Base-by-base conservation (phyloP, 768 basidiomycete species). In the Megacollybia marginata region DNA sequence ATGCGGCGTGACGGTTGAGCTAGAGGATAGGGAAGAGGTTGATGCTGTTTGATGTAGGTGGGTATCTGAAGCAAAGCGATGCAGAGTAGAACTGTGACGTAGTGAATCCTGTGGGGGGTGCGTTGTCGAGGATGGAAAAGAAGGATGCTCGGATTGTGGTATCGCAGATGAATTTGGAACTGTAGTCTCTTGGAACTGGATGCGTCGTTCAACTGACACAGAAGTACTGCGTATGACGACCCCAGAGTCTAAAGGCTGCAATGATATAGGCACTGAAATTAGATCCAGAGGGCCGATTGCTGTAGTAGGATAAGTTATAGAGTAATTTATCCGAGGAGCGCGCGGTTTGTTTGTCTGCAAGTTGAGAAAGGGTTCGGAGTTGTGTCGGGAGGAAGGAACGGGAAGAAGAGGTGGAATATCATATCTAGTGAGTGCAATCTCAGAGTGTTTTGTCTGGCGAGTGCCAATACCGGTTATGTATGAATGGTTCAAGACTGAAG, bases 251-350 rank as follows among this genome's bases (percentile, higher is more conserved):
- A 75, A 53, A 7, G 85, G 80, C n/a, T 75, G 72, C 43, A 88
- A 69, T 47, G 73, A 70, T 51, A 91, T 68, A 12, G 79, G 74
- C 50, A 87, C 74, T 48, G 85, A 76, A 28, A 90, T 72, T 33
- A 86, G 72, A 63, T 90, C 88, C 42, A 78, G 70, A 20, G 88
- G 88, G 18, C 85, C 88, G 46, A 88, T 72, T 7, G 87, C 76
- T 38, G 68, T 57, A 18, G 72, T 66, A 28, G 87, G 84, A 0
- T 72, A 57, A 52, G 75, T 69, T 44, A 88, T 59, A 44, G 70
- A 69, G 61, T 87, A 90, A 47, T 75, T 77, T 59, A 88, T 68
- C 44, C 74, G 62, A 5, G 80, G 78, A 1, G 75, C 72, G 50
- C 78, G 79, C 31, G 77, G 75, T 56, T 83, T 83, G 50, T 60